Evolutionary conservation across 345 rosid genomes (phyloP).

Genomic region (Punica granatum): DNA sequence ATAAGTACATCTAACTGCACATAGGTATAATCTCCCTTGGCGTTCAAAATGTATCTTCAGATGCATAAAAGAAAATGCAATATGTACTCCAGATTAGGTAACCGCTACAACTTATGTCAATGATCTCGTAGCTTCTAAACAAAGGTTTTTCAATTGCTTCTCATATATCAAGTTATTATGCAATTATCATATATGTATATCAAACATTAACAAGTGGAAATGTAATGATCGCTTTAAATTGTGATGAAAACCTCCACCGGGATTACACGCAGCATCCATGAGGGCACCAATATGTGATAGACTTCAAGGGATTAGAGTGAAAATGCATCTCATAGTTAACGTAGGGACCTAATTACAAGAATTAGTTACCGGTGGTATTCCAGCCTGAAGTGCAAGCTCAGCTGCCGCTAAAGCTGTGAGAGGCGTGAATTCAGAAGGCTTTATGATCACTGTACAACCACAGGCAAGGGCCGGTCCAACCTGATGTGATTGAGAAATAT

Average conservation of each 20-base stretch:
- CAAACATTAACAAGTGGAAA: neutral
- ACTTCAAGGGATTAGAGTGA: neutral
- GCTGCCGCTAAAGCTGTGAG: conserved; percentile 94
- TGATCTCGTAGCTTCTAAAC: neutral
- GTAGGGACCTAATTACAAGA: neutral
- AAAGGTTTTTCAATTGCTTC: neutral
- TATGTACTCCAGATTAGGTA: neutral
- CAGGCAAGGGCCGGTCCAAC: conserved; percentile 99
- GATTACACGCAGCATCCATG: neutral
- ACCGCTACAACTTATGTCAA: neutral
- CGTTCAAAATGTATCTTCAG: neutral
- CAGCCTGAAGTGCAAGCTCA: conserved; percentile 94
- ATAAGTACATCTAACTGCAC: neutral
- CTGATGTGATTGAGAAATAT: conserved; percentile 30
- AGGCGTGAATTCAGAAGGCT: conserved; percentile 95
- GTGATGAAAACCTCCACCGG: neutral
- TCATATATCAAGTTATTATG: neutral
- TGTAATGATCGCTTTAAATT: neutral
- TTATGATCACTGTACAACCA: conserved; percentile 95
- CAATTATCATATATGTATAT: neutral
- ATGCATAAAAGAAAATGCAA: neutral
- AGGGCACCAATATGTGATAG: neutral
- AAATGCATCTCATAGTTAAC: neutral
- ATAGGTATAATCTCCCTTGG: neutral
- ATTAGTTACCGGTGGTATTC: conserved; percentile 82